Evolutionary conservation across 2,329 filamentous ascomycete genomes (phyloP).

Genomic region (Allantophomopsis cytisporea): DNA sequence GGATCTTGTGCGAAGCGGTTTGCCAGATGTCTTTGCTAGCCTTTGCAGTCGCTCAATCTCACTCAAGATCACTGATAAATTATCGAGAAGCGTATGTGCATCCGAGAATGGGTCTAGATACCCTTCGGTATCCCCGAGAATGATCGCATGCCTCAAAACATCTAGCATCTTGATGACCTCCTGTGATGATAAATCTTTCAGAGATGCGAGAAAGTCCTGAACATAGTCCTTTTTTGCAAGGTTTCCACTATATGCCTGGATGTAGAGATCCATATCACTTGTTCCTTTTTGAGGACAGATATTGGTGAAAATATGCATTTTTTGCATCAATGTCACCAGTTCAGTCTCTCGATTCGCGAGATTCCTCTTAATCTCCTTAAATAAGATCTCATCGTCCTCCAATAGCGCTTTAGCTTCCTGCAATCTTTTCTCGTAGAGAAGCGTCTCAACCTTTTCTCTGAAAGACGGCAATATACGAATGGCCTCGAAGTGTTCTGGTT

Average conservation of each 20-base stretch:
- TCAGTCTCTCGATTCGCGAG: too few species aligned
- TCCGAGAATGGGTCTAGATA: too few species aligned
- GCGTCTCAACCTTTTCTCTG: conserved; percentile 33
- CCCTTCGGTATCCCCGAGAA: too few species aligned
- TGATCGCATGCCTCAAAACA: too few species aligned
- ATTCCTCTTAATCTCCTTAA: conserved; percentile 9
- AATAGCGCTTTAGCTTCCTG: conserved; percentile 37
- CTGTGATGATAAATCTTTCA: conserved; percentile 46
- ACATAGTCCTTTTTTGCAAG: conserved; percentile 40
- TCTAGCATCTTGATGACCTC: conserved; percentile 19
- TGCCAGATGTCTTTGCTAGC: conserved; percentile 28
- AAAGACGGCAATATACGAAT: conserved; percentile 60
- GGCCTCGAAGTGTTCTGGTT: conserved; percentile 51
- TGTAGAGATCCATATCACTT: conserved; percentile 36
- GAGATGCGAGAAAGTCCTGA: conserved; percentile 23
- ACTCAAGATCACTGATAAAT: conserved; percentile 20
- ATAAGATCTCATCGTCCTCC: conserved; percentile 42
- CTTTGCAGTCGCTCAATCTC: conserved; percentile 32
- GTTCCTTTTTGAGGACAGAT: background rate
- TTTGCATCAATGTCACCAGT: conserved; percentile 26
- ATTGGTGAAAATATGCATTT: conserved; percentile 7
- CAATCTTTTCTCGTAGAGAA: conserved; percentile 27
- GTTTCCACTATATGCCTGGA: conserved; percentile 39
- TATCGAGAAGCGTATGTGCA: conserved; percentile 5
- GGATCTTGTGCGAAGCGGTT: conserved; percentile 58